Evolutionary conservation across 768 basidiomycete species (phyloP).

Genomic region (Lactarius indigo): DNA sequence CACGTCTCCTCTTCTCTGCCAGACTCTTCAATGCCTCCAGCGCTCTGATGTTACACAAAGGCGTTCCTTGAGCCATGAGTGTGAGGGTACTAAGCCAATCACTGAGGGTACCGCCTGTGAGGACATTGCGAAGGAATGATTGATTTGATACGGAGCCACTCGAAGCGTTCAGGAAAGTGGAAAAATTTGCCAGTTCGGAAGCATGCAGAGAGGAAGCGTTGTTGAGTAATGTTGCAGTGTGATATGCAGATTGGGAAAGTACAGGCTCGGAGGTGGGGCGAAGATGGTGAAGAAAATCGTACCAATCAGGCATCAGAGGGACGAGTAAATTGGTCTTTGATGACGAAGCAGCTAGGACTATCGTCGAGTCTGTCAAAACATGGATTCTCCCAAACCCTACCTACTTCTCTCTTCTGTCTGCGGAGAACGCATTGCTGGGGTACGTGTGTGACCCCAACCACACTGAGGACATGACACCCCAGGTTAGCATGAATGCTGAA

Average conservation of each 20-base stretch:
- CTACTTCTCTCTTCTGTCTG: no score
- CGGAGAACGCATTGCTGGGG: no score
- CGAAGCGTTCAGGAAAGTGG: constrained; percentile 46
- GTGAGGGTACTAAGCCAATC: constrained; percentile 38
- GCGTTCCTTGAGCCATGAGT: constrained; percentile 47
- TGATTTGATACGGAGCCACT: constrained; percentile 10
- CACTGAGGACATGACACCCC: no score
- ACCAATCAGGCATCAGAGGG: constrained; percentile 50
- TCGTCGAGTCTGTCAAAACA: no score
- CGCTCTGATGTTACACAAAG: constrained; percentile 79
- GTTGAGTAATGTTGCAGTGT: constrained; percentile 42
- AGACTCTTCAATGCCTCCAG: constrained; percentile 71
- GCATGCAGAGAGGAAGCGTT: constrained; percentile 50
- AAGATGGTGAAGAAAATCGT: constrained; percentile 44
- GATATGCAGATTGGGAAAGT: constrained; percentile 39
- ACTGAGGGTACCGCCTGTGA: constrained; percentile 37
- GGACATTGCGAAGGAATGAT: constrained; percentile 13
- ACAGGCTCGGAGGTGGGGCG: constrained; percentile 30
- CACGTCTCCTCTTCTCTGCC: constrained; percentile 73
- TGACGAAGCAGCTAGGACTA: constrained; percentile 8
- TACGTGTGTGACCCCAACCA: no score
- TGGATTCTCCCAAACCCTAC: no score
- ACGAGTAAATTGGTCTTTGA: constrained; percentile 30
- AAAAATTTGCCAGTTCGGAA: constrained; percentile 45
- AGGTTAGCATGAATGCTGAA: no score